phyloP scores from a whole-genome alignment of 2,329 filamentous ascomycete genomes.

The Cladophialophora chaetospira region DNA sequence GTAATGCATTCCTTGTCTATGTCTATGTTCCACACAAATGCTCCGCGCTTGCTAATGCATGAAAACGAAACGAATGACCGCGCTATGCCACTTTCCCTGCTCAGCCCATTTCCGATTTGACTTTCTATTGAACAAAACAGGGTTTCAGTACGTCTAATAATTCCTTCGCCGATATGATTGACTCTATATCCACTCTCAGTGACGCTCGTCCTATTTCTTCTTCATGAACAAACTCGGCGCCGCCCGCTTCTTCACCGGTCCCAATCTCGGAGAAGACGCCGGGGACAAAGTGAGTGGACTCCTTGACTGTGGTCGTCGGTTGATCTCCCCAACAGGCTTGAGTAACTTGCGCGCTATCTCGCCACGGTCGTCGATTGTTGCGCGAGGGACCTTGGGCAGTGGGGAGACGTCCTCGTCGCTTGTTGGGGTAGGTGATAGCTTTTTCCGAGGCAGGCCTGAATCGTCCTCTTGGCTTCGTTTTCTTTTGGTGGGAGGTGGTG shows the following conservation, averaged over 20 bases:
- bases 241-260: constrained; percentile 18
- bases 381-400: background rate
- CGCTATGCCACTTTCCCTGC: too few relatives aligned
- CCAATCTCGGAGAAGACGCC: background rate
- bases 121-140: too few relatives aligned
- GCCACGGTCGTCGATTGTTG: background rate
- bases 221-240: constrained; percentile 23
- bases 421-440: constrained; percentile 5
- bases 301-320: constrained; percentile 1
- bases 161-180: too few relatives aligned
- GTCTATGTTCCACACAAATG: too few relatives aligned
- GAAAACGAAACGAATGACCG: too few relatives aligned
- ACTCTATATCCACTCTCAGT: too few relatives aligned
- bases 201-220: background rate
- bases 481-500: background rate
- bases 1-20: too few relatives aligned
- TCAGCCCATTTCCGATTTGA: too few relatives aligned
- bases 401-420: background rate
- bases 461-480: background rate
- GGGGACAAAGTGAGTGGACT: constrained; percentile 21
- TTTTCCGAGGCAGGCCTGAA: constrained; percentile 11
- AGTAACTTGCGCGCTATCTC: background rate
- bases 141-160: too few relatives aligned
- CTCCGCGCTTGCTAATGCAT: too few relatives aligned
- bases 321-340: background rate